These are phyloP conservation scores for Polysphondylium violaceum DNA, from an alignment of 78 protist genomes.

Conservation along the genomic window DNA sequence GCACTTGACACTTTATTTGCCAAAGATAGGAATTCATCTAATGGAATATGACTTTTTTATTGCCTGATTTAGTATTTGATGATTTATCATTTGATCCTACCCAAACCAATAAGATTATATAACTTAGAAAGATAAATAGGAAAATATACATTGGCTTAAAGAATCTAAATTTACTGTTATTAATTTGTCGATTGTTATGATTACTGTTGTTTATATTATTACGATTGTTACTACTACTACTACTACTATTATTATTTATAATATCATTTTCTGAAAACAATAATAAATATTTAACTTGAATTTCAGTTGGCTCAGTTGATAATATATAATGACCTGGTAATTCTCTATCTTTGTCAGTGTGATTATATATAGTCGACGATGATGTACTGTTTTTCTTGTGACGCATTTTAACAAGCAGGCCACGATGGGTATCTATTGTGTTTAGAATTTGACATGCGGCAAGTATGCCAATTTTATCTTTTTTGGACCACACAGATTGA, in stretches of 20 bases:
- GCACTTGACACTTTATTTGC: too few relatives aligned
- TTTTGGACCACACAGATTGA: slow-evolving; percentile 28
- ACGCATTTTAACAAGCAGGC: slow-evolving; percentile 17
- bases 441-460: slow-evolving; percentile 47
- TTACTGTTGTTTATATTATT: background rate
- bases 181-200: too few relatives aligned
- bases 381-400: background rate
- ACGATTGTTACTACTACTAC: background rate
- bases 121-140: too few relatives aligned
- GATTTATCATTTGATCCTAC: too few relatives aligned
- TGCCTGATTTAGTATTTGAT: too few relatives aligned
- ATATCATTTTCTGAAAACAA: background rate
- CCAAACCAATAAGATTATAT: too few relatives aligned
- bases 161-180: too few relatives aligned
- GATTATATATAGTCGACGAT: background rate
- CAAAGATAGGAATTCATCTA: too few relatives aligned
- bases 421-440: slow-evolving; percentile 37
- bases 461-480: slow-evolving; percentile 21
- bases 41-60: too few relatives aligned
- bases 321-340: slow-evolving; percentile 57
- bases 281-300: slow-evolving; percentile 53
- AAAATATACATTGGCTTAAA: too few relatives aligned
- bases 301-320: slow-evolving; percentile 12
- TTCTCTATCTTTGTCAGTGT: slow-evolving; percentile 29
- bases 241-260: background rate